A percentile compares a stretch with the other conserved stretches of the same genome.
These are phyloP conservation scores for Echria macrotheca DNA, from an alignment of 495 filamentous ascomycete species.

Conservation along the genomic window DNA sequence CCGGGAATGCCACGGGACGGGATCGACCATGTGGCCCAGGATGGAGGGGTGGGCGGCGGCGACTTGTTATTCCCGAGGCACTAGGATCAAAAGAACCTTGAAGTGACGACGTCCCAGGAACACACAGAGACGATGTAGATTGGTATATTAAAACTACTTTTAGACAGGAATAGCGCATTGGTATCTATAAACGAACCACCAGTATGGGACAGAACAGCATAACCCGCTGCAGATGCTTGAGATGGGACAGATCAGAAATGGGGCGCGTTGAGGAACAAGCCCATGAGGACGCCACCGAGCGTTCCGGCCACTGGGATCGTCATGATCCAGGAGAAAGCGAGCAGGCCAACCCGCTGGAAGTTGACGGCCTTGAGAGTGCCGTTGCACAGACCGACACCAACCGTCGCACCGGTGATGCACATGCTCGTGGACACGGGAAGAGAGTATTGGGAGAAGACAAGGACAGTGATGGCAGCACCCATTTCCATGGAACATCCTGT, in stretches of 20 bases:
- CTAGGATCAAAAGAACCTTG: no score
- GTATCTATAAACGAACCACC: no score
- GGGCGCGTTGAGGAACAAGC: constrained; percentile 53
- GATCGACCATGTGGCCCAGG: no score
- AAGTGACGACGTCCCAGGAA: no score
- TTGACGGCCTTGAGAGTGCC: constrained; percentile 54
- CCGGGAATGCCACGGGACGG: no score
- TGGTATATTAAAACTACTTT: no score
- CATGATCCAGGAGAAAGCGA: constrained; percentile 53
- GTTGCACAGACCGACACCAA: constrained; percentile 61
- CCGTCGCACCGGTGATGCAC: constrained; percentile 58
- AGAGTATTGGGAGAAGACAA: constrained; percentile 32
- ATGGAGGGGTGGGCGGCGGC: no score
- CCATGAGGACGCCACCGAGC: constrained; percentile 53
- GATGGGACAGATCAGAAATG: constrained; percentile 15
- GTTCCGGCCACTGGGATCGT: constrained; percentile 55
- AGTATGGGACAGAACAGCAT: no score
- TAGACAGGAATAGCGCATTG: no score
- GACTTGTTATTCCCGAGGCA: no score
- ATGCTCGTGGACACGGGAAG: constrained; percentile 58
- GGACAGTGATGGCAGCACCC: constrained; percentile 62
- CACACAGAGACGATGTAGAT: no score
- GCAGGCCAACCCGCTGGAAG: constrained; percentile 52
- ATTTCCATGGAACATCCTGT: constrained; percentile 61
- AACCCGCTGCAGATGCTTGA: no score